phyloP scores from a whole-genome alignment of 768 basidiomycete genomes.

The Mycena chlorophos region DNA sequence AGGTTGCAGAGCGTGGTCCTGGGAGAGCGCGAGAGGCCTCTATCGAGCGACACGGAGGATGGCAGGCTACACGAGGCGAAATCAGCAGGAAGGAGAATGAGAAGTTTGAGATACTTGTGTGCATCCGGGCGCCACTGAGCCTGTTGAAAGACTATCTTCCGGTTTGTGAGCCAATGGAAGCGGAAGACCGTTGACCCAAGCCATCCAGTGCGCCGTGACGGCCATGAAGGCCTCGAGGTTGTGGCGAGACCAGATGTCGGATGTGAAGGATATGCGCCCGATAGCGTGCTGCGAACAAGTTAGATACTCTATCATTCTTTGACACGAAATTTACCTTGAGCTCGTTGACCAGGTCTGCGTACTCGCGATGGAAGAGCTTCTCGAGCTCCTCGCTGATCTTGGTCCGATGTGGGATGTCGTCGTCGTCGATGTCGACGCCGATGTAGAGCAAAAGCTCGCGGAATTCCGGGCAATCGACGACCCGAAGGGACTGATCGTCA shows the following conservation, averaged over 20 bases:
- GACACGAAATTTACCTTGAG: neutral
- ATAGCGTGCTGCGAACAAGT: neutral
- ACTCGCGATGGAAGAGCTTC: neutral
- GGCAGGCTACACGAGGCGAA: too few relatives aligned
- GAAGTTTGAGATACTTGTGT: too few relatives aligned
- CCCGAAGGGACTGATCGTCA: neutral
- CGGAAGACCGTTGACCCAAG: neutral
- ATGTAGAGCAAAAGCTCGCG: neutral
- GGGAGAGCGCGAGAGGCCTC: too few relatives aligned
- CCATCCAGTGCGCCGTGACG: neutral
- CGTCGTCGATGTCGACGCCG: neutral
- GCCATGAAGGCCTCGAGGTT: neutral
- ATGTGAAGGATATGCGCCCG: neutral
- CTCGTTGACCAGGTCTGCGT: neutral
- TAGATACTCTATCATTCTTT: neutral
- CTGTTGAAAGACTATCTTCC: too few relatives aligned
- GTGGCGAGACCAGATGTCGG: neutral
- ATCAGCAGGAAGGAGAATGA: too few relatives aligned
- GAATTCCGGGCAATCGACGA: neutral
- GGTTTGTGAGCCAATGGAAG: too few relatives aligned
- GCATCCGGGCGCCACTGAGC: too few relatives aligned
- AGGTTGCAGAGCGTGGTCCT: too few relatives aligned
- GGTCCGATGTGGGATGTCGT: neutral
- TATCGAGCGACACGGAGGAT: too few relatives aligned
- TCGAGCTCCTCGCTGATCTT: neutral